Conservation (phyloP, 768 basidiomycete genomes). For the Boletales sp. region DNA sequence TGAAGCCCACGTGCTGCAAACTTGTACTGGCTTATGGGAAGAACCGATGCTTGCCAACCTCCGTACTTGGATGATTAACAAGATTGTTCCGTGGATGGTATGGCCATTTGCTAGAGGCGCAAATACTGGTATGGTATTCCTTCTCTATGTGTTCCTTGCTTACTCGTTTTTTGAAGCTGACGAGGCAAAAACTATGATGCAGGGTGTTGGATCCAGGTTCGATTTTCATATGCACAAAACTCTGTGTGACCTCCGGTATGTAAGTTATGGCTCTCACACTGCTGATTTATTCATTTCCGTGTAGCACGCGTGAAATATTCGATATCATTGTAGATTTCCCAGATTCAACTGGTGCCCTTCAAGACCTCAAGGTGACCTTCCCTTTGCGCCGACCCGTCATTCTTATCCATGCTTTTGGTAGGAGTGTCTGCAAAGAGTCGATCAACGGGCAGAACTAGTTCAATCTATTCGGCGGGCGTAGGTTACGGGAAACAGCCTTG, state of each 20-base stretch:
- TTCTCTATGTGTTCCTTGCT: conserved; percentile 1
- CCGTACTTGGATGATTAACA: conserved; percentile 73
- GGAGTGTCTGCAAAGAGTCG: conserved; percentile 80
- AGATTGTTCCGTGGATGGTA: conserved; percentile 83
- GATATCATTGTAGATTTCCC: conserved; percentile 96
- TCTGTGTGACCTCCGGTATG: conserved; percentile 79
- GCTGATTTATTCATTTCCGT: not conserved
- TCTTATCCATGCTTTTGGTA: conserved; percentile 20
- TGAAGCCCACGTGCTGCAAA: conserved; percentile 63
- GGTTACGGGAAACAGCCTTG: conserved; percentile 3
- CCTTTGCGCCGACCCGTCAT: not conserved
- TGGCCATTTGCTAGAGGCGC: conserved; percentile 72
- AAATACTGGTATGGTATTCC: conserved; percentile 42
- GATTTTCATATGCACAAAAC: conserved; percentile 94
- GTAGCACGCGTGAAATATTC: conserved; percentile 82
- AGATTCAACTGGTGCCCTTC: conserved; percentile 77
- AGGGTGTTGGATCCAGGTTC: conserved; percentile 76
- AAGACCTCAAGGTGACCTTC: conserved; percentile 70
- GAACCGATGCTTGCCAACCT: conserved; percentile 58
- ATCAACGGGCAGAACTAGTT: conserved; percentile 75
- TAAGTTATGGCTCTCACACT: conserved; percentile 7
- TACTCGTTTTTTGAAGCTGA: conserved; percentile 43
- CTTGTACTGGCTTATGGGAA: conserved; percentile 69
- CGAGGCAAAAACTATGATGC: conserved; percentile 68
- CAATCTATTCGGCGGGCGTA: conserved; percentile 77